Percentiles rank a stretch among this genome's conserved stretches.
phyloP scores from a whole-genome alignment of 495 filamentous ascomycete species.

The Podospora comata region DNA sequence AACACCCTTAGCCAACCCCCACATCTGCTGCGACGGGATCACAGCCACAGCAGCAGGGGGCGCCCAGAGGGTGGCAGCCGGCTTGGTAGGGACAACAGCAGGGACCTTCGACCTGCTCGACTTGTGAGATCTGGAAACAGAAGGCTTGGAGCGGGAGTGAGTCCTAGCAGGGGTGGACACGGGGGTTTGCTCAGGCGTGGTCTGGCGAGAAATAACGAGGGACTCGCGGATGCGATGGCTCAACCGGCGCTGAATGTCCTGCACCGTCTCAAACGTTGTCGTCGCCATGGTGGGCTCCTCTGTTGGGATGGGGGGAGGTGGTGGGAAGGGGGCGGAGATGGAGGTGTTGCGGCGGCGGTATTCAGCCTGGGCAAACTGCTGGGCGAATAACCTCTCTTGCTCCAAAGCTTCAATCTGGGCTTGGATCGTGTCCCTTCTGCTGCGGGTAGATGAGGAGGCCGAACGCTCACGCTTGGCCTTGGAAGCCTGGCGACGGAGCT shows the following conservation, averaged over 20 bases:
- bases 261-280: conserved; percentile 7
- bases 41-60: background rate
- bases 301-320: conserved; percentile 1
- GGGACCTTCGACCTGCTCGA: background rate
- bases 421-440: conserved; percentile 22
- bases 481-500: conserved; percentile 23
- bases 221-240: conserved; percentile 23
- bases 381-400: conserved; percentile 33
- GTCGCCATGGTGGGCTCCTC: conserved; percentile 8
- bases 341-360: conserved; percentile 22
- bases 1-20: conserved; percentile 17
- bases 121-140: background rate
- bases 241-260: conserved; percentile 25
- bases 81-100: background rate
- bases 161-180: background rate
- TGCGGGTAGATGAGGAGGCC: conserved; percentile 13
- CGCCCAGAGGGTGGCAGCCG: conserved; percentile 13
- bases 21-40: background rate
- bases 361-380: conserved; percentile 24
- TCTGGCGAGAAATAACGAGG: conserved; percentile 11
- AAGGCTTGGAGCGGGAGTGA: background rate
- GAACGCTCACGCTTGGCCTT: conserved; percentile 19
- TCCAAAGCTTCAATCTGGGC: conserved; percentile 38
- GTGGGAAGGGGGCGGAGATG: conserved; percentile 6
- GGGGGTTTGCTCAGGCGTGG: background rate